Evolutionary conservation across 257 asterid species (phyloP).

Genomic region (Lycium ferocissimum): DNA sequence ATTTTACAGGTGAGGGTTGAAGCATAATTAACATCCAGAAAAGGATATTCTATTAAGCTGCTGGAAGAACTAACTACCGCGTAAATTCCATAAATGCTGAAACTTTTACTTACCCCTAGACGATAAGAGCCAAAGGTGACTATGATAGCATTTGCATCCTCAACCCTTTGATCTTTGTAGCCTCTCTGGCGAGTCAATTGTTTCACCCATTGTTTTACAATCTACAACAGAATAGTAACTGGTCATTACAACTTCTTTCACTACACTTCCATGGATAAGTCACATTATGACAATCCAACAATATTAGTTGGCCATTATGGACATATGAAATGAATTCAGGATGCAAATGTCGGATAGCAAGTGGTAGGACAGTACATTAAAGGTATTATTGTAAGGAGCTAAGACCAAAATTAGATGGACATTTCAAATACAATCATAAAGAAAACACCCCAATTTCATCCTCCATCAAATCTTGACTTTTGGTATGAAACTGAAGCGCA

Average conservation of each 20-base stretch:
- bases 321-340: not conserved
- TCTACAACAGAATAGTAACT: constrained; percentile 32
- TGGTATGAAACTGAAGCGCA: not conserved
- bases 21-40: not conserved
- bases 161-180: constrained; percentile 49
- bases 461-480: not conserved
- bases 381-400: not conserved
- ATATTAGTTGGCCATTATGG: not conserved
- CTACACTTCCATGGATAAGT: not conserved
- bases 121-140: constrained; percentile 55
- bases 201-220: constrained; percentile 54
- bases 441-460: not conserved
- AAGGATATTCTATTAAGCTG: not conserved
- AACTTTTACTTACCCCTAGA: constrained; percentile 45
- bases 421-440: not conserved
- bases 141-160: constrained; percentile 56
- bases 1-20: constrained; percentile 6
- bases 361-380: not conserved
- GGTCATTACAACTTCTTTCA: not conserved
- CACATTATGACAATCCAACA: not conserved
- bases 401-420: not conserved
- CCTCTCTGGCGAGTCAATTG: constrained; percentile 51
- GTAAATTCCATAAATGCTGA: not conserved
- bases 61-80: not conserved
- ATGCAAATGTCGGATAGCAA: not conserved